Evolutionary conservation across 768 basidiomycete genomes (phyloP), one percentile per base, ranked within the genome.

Genomic region (Boletus huronensis): DNA sequence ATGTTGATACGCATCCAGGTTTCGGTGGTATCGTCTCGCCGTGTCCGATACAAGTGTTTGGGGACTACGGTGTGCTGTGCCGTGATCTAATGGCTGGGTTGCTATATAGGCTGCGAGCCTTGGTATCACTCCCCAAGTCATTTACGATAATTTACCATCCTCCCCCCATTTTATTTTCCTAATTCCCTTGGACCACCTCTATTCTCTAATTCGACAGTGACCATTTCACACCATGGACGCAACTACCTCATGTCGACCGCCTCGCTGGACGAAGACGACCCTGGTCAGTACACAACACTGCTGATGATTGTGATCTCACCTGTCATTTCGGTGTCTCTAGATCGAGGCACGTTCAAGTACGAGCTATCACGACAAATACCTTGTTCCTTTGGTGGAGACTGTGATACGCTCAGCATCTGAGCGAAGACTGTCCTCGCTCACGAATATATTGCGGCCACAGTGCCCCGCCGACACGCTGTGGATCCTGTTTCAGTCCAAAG

Each of bases 91-190:
- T 59, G 29, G 13, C 52, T 8, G 48, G 19, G 29, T 32, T 13
- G 41, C 38, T 66, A 65, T 66, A 66, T 66, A 66, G 32, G 31
- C 49, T 50, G 60, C 53, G 41, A 41, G 19, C 13, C 39, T 34
- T 23, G 25, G 36, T 31, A 43, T 35, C 29, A 19, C 39, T 14
- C 26, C n/a, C n/a, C n/a, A n/a, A n/a, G n/a, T 14, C 46, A 29
- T 45, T 40, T 52, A 50, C 58, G 36, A 53, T 35, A 38, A 17
- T 55, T 19, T 25, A 35, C 25, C 53, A 48, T 43, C 44, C 42
- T 38, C 51, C 34, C 35, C 29, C 11, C 6, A 42, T 11, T 21
- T 43, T 13, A 13, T 47, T 32, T 29, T 50, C 32, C 23, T 26
- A 6, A 16, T 25, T 7, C 8, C 25, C 34, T 47, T 6, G 6